Conservation (phyloP, 208 protist species). For the Acanthamoeba castellanii region DNA sequence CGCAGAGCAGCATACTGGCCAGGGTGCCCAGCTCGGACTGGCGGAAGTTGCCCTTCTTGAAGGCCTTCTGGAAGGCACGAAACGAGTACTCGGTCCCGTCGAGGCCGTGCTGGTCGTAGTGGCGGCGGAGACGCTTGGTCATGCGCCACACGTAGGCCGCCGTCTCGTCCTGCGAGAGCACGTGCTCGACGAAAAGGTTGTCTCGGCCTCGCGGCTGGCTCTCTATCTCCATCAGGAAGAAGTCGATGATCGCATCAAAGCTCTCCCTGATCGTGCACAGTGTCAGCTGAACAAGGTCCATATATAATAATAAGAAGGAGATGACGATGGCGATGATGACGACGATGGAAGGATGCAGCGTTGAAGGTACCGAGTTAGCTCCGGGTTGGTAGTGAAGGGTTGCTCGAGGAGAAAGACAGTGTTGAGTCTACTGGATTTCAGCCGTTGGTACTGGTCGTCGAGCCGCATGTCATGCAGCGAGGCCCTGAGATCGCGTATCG, state of each 20-base stretch:
- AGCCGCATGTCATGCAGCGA: constrained; percentile 15
- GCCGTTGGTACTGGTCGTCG: constrained; percentile 4
- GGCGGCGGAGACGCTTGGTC: constrained; percentile 37
- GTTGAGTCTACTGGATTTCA: neutral
- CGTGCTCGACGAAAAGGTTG: constrained; percentile 44
- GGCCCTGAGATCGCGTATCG: constrained; percentile 22
- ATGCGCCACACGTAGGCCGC: constrained; percentile 45
- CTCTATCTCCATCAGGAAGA: constrained; percentile 50
- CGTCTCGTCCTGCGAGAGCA: neutral
- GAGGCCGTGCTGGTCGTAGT: neutral
- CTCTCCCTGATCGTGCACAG: neutral
- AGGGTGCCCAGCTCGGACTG: neutral
- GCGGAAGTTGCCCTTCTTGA: neutral
- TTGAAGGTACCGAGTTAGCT: neutral
- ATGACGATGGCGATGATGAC: neutral
- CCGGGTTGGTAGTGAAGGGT: neutral
- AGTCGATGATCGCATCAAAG: constrained; percentile 17
- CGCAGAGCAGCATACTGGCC: neutral
- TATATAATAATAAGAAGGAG: too few species aligned
- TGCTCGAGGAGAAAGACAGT: constrained; percentile 22
- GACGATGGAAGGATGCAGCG: neutral
- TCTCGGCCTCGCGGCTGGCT: neutral
- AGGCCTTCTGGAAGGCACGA: neutral
- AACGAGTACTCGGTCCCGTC: neutral
- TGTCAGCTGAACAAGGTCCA: neutral